Base-by-base conservation (phyloP, 1,139 yeast genomes). In the Kodamaea derodonti region DNA sequence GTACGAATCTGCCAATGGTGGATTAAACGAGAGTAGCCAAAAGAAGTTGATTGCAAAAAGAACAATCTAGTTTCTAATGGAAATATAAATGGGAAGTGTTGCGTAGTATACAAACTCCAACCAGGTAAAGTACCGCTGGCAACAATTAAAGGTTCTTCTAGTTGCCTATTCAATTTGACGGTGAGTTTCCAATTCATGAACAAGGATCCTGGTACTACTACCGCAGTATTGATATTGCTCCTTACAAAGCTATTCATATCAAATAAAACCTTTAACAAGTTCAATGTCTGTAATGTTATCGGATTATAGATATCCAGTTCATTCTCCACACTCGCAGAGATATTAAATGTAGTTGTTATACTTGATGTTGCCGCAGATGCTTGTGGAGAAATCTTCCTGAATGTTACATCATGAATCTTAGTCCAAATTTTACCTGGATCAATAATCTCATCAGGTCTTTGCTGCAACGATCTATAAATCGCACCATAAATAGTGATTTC, bases 121-220 rank as follows among this genome's bases (percentile, higher is more conserved):
- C 76, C 75, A 0, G 98, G 98, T 33, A 92, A 57, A 2, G 86
- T 75, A 0, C 94, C 95, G 56, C 95, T 82, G 0, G 95, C 94
- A 32, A 90, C 92, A 23, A 90, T 75, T 39, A 90, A 62, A 0
- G 95, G 95, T 45, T 92, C 97, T 48, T 90, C 97, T 27, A 92
- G 59, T 56, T 90, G 97, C 33, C 95, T 66, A 42, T 85, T 84
- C 38, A 92, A 65, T 54, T 90, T 92, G 1, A 95, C 95, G 3
- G 95, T 81, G 22, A 92, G 58, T 50, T 88, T 90, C 61, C 90
- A 79, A 51, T 86, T 90, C 48, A 82, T 63, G 49, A 88, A 90
- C 16, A 65, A 52, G 10, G 72, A 62, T 18, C 62, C 65, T 0
- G 73, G 55, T 9, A 76, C 55, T 2, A 46, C 35, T 3, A 29